Evolutionary conservation across 345 rosid genomes (phyloP), one percentile per base, ranked within the genome.

Genomic region (Firmiana major): DNA sequence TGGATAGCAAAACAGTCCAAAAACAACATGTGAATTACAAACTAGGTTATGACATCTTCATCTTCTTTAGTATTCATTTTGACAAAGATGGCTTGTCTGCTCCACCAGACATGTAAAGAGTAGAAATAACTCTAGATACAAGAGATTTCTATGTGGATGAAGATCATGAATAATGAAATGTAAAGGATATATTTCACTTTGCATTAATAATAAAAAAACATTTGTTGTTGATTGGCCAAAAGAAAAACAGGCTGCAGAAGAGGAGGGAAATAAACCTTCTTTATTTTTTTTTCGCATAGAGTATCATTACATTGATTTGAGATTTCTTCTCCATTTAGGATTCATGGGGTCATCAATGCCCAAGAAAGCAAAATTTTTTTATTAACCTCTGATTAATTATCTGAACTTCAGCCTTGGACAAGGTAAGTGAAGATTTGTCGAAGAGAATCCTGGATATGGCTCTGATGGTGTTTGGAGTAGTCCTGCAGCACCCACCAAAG

Each of bases 401-500:
- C 38, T 31, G 80, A 51, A 65, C 58, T n/a, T 49, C 53, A n/a
- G 48, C 75, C 40, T 74, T 74, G 57, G 68, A 77, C 74, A 74
- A 75, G 45, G 75, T 60, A 34, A 77, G 65, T 3, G 42, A 74
- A 55, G 85, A 79, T 77, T 83, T 84, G 72, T 66, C 57, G 36
- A 89, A 83, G 51, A 94, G 85, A 70, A 82, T 74, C 60, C 79
- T 81, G 46, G 86, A 57, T 75, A 92, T 90, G 53, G 87, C 93
- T 64, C 80, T 88, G 78, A 89, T 88, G 24, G 97, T 94, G 57
- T 83, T 86, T 58, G 98, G 97, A 63, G 97, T 92, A 34, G 98
- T 94, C 76, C 97, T 83, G 84, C 98, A 94, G 85, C 98, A 94
- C 21, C 98, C 97, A 54, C 98, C 98, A 19, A 90, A 87, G 11